A percentile compares a stretch with the other conserved stretches of the same genome.
Evolutionary conservation across 148 eudicot species (phyloP).

Genomic region (Salicornia ramosissima): DNA sequence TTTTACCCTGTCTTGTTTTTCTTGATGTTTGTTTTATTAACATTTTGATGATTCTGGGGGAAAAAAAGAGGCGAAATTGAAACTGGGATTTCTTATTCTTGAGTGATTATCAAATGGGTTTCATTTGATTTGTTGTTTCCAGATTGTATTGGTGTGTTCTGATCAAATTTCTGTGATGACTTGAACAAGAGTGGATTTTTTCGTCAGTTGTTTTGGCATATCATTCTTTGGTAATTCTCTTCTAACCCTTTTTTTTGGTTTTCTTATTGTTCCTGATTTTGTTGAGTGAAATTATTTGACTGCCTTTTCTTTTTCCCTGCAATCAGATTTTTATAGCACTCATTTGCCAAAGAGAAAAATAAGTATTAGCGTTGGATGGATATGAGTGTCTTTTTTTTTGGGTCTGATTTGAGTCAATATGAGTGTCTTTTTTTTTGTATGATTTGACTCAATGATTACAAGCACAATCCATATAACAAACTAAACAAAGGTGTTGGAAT

Average conservation of each 20-base stretch:
- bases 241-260: background rate
- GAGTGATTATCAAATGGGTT: slow-evolving; percentile 13
- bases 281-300: too few relatives aligned
- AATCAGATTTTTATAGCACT: too few relatives aligned
- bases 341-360: too few relatives aligned
- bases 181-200: background rate
- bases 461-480: too few relatives aligned
- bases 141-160: background rate
- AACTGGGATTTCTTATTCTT: slow-evolving; percentile 24
- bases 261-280: background rate
- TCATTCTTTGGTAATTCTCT: slow-evolving; percentile 9
- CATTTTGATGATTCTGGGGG: background rate
- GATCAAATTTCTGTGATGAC: background rate
- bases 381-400: background rate
- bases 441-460: too few relatives aligned
- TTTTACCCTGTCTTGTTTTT: background rate
- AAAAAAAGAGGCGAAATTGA: slow-evolving; percentile 8
- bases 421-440: too few relatives aligned
- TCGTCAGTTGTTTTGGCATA: slow-evolving; percentile 1
- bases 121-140: slow-evolving; percentile 6
- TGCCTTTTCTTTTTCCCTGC: too few relatives aligned
- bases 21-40: slow-evolving; percentile 6
- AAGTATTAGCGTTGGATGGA: too few relatives aligned
- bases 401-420: background rate
- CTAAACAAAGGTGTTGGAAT: too few relatives aligned